Conservation (phyloP, 441 rosid species). For the Aleurites moluccanus region DNA sequence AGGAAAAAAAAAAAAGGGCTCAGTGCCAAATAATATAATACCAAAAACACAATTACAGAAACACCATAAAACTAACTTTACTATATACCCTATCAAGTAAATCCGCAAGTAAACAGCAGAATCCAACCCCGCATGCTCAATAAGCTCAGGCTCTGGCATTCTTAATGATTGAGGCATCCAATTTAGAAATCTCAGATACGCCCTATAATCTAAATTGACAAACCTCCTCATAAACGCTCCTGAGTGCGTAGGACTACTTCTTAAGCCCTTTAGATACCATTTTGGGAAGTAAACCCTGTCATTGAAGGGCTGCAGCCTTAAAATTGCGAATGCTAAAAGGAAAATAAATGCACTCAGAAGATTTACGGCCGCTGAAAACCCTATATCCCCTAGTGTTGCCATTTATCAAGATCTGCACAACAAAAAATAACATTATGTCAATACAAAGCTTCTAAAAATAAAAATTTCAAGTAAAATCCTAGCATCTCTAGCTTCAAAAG, state of each 20-base stretch:
- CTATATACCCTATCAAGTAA: slow-evolving; percentile 80
- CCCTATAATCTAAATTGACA: slow-evolving; percentile 70
- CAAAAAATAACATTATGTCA: background rate
- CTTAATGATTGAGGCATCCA: slow-evolving; percentile 97
- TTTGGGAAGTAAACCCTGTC: slow-evolving; percentile 95
- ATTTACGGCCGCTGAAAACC: slow-evolving; percentile 76
- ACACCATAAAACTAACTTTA: background rate
- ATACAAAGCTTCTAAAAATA: background rate
- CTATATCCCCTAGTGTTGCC: slow-evolving; percentile 82
- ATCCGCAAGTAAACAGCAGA: slow-evolving; percentile 92
- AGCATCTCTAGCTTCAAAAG: background rate
- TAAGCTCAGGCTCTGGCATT: slow-evolving; percentile 97
- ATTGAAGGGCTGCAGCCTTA: slow-evolving; percentile 91
- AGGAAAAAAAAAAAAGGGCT: background rate
- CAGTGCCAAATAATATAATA: background rate
- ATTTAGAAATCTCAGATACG: slow-evolving; percentile 73
- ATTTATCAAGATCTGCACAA: slow-evolving; percentile 32
- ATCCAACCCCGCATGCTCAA: slow-evolving; percentile 97
- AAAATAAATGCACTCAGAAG: slow-evolving; percentile 70
- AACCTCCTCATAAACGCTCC: slow-evolving; percentile 59
- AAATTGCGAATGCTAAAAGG: slow-evolving; percentile 70
- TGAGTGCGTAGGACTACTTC: slow-evolving; percentile 62
- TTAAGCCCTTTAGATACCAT: slow-evolving; percentile 88
- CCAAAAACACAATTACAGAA: background rate
- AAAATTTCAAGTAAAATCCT: too few species aligned